phyloP scores from a whole-genome alignment of 495 filamentous ascomycete genomes.

The Penicillium maclennaniae region DNA sequence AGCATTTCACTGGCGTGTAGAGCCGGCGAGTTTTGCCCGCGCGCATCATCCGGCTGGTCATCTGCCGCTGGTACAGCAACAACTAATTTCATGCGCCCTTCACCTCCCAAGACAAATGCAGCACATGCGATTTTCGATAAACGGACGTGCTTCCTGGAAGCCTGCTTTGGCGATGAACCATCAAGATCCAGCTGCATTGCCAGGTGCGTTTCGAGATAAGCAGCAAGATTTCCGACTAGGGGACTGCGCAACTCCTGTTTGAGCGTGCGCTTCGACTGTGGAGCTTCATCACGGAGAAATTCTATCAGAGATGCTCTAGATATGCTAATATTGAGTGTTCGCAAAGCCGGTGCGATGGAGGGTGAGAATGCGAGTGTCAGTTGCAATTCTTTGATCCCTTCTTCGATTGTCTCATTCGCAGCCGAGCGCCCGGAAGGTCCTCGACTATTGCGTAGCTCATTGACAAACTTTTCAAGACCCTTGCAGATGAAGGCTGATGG shows the following conservation, averaged over 20 bases:
- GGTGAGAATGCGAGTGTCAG: conserved; percentile 38
- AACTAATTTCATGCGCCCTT: conserved; percentile 52
- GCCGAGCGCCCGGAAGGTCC: background rate
- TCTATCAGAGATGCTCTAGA: conserved; percentile 29
- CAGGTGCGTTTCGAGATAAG: conserved; percentile 45
- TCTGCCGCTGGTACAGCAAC: conserved; percentile 23
- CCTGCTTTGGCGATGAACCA: conserved; percentile 12
- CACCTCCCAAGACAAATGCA: conserved; percentile 50
- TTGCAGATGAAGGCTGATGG: conserved; percentile 38
- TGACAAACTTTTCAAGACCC: conserved; percentile 29
- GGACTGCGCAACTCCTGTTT: conserved; percentile 19
- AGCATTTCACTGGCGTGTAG: conserved; percentile 27
- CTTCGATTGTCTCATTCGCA: conserved; percentile 19
- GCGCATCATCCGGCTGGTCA: conserved; percentile 8
- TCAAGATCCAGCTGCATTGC: conserved; percentile 46
- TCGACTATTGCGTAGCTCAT: conserved; percentile 6
- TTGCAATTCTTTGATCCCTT: conserved; percentile 38
- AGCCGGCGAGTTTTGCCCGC: conserved; percentile 2
- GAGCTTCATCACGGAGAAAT: conserved; percentile 18
- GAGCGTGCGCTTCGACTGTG: conserved; percentile 3
- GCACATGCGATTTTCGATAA: conserved; percentile 51
- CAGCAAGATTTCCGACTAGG: conserved; percentile 40
- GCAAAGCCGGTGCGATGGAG: conserved; percentile 39
- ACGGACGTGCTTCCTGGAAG: conserved; percentile 35
- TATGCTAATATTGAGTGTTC: conserved; percentile 46